These are phyloP conservation scores for Paramecium tetraurelia DNA, from an alignment of 73 alveolate species.

Conservation along the genomic window DNA sequence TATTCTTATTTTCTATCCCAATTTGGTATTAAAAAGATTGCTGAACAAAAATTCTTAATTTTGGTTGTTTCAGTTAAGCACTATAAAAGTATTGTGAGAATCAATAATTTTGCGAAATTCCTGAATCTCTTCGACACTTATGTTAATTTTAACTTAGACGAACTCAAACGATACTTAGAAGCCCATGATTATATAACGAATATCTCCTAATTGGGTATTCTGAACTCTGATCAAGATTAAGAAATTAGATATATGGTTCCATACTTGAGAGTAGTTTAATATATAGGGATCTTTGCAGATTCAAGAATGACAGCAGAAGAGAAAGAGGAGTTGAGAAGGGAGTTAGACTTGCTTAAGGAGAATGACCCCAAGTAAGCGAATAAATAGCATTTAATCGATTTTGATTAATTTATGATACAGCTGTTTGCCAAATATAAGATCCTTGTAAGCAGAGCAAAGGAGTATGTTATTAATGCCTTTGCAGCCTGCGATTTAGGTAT, in stretches of 20 bases:
- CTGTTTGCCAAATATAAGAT: constrained; percentile 49
- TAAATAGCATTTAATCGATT: constrained; percentile 15
- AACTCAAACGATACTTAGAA: constrained; percentile 48
- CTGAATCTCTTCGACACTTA: constrained; percentile 25
- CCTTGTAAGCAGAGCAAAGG: constrained; percentile 56
- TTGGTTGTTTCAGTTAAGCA: constrained; percentile 56
- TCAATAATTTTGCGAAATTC: constrained; percentile 56
- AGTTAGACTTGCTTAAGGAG: constrained; percentile 57
- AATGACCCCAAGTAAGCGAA: not conserved
- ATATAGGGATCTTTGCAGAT: constrained; percentile 49
- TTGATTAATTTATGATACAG: constrained; percentile 48
- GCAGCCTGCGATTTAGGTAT: constrained; percentile 62
- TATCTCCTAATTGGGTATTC: constrained; percentile 22
- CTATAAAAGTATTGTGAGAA: constrained; percentile 23
- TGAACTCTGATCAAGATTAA: not conserved
- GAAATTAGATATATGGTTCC: constrained; percentile 59
- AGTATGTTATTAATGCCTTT: constrained; percentile 59
- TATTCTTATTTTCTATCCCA: constrained; percentile 10
- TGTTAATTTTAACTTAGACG: constrained; percentile 40
- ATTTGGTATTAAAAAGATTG: constrained; percentile 60
- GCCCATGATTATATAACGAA: constrained; percentile 51
- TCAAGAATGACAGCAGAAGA: constrained; percentile 61
- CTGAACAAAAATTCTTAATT: constrained; percentile 49
- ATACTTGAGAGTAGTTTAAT: constrained; percentile 43
- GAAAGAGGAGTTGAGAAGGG: constrained; percentile 50